Evolutionary conservation across 768 basidiomycete species (phyloP).

Genomic region (Trametes elegans): DNA sequence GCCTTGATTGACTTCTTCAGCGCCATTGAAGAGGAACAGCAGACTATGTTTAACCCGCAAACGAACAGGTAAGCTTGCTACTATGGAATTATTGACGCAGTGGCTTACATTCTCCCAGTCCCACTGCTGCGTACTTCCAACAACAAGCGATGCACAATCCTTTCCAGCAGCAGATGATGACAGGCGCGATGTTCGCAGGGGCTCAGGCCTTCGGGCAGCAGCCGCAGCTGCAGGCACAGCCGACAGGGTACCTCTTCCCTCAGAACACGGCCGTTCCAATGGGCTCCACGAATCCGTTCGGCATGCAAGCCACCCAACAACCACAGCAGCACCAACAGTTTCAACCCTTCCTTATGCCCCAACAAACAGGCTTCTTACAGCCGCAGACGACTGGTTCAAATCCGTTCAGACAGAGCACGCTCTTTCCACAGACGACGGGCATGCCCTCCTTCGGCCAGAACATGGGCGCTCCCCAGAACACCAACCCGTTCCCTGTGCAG

Average conservation of each 20-base stretch:
- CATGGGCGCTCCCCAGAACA: slow-evolving; percentile 10
- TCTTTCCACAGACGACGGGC: slow-evolving; percentile 38
- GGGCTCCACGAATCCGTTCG: slow-evolving; percentile 45
- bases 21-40: slow-evolving; percentile 81
- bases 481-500: slow-evolving; percentile 25
- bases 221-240: slow-evolving; percentile 40
- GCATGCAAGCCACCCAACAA: slow-evolving; percentile 32
- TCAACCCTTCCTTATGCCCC: slow-evolving; percentile 51
- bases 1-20: slow-evolving; percentile 82
- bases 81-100: neutral
- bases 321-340: slow-evolving; percentile 37
- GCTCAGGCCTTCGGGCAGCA: slow-evolving; percentile 61
- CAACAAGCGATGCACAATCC: slow-evolving; percentile 71
- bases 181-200: slow-evolving; percentile 35
- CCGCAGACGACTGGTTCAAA: slow-evolving; percentile 47
- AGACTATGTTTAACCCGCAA: slow-evolving; percentile 66
- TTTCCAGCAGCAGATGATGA: slow-evolving; percentile 50
- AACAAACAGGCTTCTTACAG: slow-evolving; percentile 46
- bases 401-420: slow-evolving; percentile 52
- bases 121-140: slow-evolving; percentile 49
- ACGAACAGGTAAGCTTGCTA: slow-evolving; percentile 46
- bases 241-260: slow-evolving; percentile 54
- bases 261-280: slow-evolving; percentile 43
- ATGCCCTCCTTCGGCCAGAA: slow-evolving; percentile 20
- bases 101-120: slow-evolving; percentile 34